phyloP scores from a whole-genome alignment of 345 rosid genomes.

The Rhodamnia argentea region DNA sequence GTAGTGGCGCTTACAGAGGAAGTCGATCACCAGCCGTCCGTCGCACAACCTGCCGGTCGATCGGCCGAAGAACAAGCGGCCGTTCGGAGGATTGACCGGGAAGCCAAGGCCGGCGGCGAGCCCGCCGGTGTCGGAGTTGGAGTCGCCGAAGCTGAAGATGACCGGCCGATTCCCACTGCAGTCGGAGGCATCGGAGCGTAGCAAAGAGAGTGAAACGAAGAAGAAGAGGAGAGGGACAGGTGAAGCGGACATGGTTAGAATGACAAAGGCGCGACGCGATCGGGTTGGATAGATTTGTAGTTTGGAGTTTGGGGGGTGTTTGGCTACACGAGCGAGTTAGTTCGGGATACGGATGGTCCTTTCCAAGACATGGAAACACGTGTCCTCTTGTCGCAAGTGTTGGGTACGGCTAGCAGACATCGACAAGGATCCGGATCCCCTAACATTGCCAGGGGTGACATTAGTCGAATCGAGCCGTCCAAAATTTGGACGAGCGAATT shows the following conservation, averaged over 20 bases:
- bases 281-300: neutral
- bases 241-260: neutral
- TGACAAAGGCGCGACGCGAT: fast-evolving
- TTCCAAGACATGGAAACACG: fast-evolving
- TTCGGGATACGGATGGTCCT: neutral
- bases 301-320: neutral
- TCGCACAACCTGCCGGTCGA: conserved; percentile 77
- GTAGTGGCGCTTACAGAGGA: conserved; percentile 47
- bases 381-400: neutral
- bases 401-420: no score
- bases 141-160: conserved; percentile 84
- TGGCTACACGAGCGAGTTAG: neutral
- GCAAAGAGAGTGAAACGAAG: neutral
- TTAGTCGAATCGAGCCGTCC: no score
- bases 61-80: conserved; percentile 53
- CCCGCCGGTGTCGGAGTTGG: conserved; percentile 92
- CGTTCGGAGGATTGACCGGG: conserved; percentile 51
- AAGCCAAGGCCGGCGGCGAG: conserved; percentile 81
- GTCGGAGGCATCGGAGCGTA: conserved; percentile 6
- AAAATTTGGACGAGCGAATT: no score
- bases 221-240: neutral
- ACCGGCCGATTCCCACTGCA: conserved; percentile 37
- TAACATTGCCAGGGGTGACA: no score
- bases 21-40: conserved; percentile 77
- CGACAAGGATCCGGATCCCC: no score